Evolutionary conservation across 345 rosid genomes (phyloP).

Genomic region (Pistacia atlantica): DNA sequence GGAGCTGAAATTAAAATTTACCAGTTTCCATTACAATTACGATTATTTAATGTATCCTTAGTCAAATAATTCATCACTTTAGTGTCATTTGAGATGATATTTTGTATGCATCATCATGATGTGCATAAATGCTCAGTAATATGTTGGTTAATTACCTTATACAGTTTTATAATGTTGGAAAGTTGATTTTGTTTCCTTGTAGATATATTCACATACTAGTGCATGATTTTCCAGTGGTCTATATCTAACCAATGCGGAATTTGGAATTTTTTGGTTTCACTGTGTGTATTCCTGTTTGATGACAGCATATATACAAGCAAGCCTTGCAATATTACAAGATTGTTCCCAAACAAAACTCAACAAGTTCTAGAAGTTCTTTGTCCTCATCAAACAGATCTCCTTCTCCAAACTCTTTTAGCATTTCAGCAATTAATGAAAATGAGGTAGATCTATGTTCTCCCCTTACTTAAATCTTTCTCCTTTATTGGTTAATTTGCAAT

Average conservation of each 20-base stretch:
- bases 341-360: conserved; percentile 73
- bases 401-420: conserved; percentile 71
- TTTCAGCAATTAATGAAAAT: conserved; percentile 73
- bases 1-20: background rate
- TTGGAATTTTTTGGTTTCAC: conserved; percentile 3
- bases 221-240: background rate
- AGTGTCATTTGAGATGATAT: no score
- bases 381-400: conserved; percentile 71
- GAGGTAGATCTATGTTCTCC: conserved; percentile 54
- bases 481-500: background rate
- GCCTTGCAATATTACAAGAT: conserved; percentile 77
- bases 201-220: background rate
- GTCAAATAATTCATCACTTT: background rate
- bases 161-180: background rate
- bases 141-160: background rate
- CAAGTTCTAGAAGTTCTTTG: conserved; percentile 67
- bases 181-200: background rate
- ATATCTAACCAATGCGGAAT: background rate
- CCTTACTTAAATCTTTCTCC: background rate
- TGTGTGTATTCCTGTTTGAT: conserved; percentile 15
- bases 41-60: background rate
- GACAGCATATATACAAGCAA: conserved; percentile 81
- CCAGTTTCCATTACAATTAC: background rate
- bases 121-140: background rate
- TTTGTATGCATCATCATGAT: background rate